Evolutionary conservation across 176 grass and related monocot species (phyloP), one percentile per base, ranked within the genome.

Genomic region (Aechmea fasciata): DNA sequence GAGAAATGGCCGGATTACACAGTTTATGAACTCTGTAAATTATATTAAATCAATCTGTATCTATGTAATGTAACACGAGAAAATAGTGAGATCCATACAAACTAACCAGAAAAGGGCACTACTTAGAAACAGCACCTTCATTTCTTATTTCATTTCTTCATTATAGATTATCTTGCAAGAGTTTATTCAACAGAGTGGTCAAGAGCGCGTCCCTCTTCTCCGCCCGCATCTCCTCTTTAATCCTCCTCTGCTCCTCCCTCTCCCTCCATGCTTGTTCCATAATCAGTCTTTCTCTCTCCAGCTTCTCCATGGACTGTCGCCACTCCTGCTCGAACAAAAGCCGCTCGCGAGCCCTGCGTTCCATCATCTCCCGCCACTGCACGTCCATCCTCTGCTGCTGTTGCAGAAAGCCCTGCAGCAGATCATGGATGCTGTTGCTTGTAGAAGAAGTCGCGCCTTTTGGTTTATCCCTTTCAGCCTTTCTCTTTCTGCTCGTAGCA

Each of bases 161-260:
- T 84, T 77, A 99, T 1, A 84, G 50, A 69, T 94, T 83, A 17
- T 83, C 84, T 25, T 90, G 82, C 54, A 90, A 50, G 71, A 94
- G 75, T 22, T 83, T 94, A 50, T 85, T 86, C 6, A 99, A 63
- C 67, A 99, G 77, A 53, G 67, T 48, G 1, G 82, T 94, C 0
- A 99, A 68, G 23, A 99, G 67, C 2, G 76, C 84, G 50, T 99
- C 90, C 68, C 80, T 85, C 54, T 77, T 75, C 57, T 99, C 77
- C 0, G 95, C 84, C 68, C 90, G 84, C 7, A 47, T 77, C 19
- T 99, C 94, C 4, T 90, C 94, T 72, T 84, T 85, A 11, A 50
- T n/a, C 74, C 95, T 87, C 77, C 95, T 87, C 75, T 90, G 90
- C 79, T 94, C 95, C 70, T 93, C 90, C 3, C 89, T 88, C 76